These are phyloP conservation scores for Entelexis sorbosivorans DNA, from an alignment of 1,139 yeast species.

Conservation along the genomic window DNA sequence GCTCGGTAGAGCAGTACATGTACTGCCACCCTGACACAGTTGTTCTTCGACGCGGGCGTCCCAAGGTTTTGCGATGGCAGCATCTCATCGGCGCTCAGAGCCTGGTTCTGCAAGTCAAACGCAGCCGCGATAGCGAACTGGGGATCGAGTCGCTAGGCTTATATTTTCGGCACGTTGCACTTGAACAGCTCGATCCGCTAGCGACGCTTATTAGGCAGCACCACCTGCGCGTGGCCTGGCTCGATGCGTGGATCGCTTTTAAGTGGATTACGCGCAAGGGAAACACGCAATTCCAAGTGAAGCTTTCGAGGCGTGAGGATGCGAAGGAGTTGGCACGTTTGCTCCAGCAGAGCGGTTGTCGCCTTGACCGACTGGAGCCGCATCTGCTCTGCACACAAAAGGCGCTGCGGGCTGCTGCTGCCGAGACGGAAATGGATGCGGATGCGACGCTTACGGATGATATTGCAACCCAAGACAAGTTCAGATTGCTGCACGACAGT, in stretches of 20 bases:
- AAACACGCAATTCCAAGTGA: constrained; percentile 13
- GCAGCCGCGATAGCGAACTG: not conserved
- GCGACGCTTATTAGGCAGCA: not conserved
- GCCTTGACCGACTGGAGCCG: not conserved
- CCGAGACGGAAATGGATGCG: not conserved
- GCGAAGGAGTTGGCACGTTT: not conserved
- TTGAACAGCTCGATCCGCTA: constrained; percentile 4
- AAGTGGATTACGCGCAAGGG: constrained; percentile 14
- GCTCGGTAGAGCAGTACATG: constrained; percentile 6
- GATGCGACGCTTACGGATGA: not conserved
- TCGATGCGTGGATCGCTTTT: constrained; percentile 6
- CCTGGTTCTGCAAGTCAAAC: not conserved
- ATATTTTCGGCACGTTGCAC: not conserved
- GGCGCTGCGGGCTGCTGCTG: not conserved
- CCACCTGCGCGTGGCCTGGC: not conserved
- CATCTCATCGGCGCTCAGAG: constrained; percentile 9
- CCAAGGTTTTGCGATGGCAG: constrained; percentile 13
- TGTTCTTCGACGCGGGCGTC: not conserved
- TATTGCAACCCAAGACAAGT: not conserved
- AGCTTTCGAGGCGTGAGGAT: not conserved
- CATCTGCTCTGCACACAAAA: not conserved
- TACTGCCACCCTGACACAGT: constrained; percentile 17
- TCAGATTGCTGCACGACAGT: no score
- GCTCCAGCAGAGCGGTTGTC: not conserved
- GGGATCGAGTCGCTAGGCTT: not conserved